Conservation (phyloP, 2,329 filamentous ascomycete genomes). For the Nannizziopsis arthrosporioides region DNA sequence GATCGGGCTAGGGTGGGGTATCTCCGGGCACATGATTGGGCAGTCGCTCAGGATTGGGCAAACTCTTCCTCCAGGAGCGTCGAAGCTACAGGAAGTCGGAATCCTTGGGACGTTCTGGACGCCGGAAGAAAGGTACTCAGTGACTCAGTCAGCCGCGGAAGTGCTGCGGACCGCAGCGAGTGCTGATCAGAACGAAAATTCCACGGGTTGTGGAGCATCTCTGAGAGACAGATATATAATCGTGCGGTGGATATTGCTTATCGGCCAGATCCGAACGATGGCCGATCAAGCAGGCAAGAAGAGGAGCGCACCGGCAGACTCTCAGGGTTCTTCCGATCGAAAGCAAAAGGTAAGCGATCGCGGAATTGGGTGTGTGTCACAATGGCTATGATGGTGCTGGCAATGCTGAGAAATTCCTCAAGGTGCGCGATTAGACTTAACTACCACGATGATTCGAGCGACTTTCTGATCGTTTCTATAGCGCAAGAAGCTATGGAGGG, state of each 20-base stretch:
- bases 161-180: too few species aligned
- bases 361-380: not conserved
- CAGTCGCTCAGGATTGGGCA: too few species aligned
- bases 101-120: too few species aligned
- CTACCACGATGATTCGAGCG: not conserved
- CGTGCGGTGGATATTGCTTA: not conserved
- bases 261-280: not conserved
- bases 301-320: conserved; percentile 23
- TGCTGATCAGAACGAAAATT: too few species aligned
- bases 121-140: too few species aligned
- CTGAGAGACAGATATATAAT: not conserved
- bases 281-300: conserved; percentile 15
- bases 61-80: too few species aligned
- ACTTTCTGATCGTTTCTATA: conserved; percentile 8
- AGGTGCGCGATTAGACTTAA: not conserved
- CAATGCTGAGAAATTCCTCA: not conserved
- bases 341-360: conserved; percentile 24
- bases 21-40: too few species aligned
- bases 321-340: conserved; percentile 21
- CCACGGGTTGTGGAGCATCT: too few species aligned
- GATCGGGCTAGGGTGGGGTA: too few species aligned
- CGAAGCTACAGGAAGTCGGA: too few species aligned
- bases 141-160: too few species aligned
- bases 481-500: conserved; percentile 20
- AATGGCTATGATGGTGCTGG: not conserved